These are phyloP conservation scores for Moricandia moricandioides DNA, from an alignment of 345 rosid species.

Conservation along the genomic window DNA sequence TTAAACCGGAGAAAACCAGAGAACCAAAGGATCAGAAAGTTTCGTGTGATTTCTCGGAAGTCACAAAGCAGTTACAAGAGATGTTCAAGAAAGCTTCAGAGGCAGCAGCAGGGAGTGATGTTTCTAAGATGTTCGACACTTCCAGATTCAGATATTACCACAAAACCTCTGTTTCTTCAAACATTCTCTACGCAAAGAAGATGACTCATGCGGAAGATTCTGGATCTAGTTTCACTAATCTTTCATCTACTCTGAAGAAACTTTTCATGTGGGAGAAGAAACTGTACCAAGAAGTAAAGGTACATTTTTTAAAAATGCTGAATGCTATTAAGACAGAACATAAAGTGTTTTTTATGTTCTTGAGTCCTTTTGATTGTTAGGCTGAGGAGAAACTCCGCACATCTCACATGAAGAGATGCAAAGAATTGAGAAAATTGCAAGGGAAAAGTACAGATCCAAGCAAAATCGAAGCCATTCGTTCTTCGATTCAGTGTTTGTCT, in stretches of 20 bases:
- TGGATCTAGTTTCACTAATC: slow-evolving; percentile 37
- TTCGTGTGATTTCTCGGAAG: neutral
- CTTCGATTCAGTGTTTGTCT: slow-evolving; percentile 43
- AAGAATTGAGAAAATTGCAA: slow-evolving; percentile 45
- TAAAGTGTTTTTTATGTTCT: neutral
- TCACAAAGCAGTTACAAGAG: slow-evolving; percentile 16
- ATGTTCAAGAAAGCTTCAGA: slow-evolving; percentile 37
- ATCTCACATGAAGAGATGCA: slow-evolving; percentile 44
- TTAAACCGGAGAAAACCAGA: neutral
- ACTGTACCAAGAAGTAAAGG: slow-evolving; percentile 74
- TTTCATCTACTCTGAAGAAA: slow-evolving; percentile 55
- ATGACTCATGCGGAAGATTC: slow-evolving; percentile 35
- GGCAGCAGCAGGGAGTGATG: slow-evolving; percentile 34
- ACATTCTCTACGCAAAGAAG: slow-evolving; percentile 37
- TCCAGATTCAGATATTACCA: slow-evolving; percentile 32
- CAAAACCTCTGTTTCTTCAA: slow-evolving; percentile 35
- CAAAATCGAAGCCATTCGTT: slow-evolving; percentile 44
- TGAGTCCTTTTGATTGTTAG: slow-evolving; percentile 31
- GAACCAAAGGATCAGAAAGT: neutral
- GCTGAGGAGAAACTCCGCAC: slow-evolving; percentile 65
- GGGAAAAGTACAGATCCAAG: slow-evolving; percentile 43
- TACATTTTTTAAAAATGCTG: neutral
- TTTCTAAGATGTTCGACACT: slow-evolving; percentile 33
- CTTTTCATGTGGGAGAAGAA: slow-evolving; percentile 72
- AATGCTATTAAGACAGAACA: neutral